phyloP scores from a whole-genome alignment of 352 stramenopile genomes.

The Pythium oligandrum region DNA sequence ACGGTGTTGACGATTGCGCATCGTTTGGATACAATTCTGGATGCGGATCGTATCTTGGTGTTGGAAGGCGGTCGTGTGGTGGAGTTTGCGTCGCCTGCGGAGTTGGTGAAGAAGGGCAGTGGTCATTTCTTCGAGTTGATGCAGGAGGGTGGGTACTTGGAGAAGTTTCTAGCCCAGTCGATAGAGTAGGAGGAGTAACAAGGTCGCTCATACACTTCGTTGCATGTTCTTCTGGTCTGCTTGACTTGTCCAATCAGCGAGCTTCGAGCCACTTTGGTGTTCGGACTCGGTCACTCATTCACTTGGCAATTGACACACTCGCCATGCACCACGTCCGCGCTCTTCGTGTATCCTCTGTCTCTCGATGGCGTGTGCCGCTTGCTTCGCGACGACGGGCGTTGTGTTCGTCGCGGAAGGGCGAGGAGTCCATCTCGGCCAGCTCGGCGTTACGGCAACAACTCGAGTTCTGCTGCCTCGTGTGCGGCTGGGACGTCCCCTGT shows the following conservation, averaged over 20 bases:
- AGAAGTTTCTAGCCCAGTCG: conserved; percentile 9
- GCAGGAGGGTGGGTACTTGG: conserved; percentile 33
- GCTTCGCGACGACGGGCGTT: too few species aligned
- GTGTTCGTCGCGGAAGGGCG: background rate
- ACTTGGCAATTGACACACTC: too few species aligned
- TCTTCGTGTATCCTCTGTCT: too few species aligned
- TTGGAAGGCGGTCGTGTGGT: conserved; percentile 83
- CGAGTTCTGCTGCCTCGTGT: conserved; percentile 66
- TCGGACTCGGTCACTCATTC: too few species aligned
- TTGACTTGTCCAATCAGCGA: too few species aligned
- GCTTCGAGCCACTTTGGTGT: too few species aligned
- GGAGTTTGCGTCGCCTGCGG: conserved; percentile 74
- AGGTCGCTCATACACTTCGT: too few species aligned
- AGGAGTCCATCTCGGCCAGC: conserved; percentile 15
- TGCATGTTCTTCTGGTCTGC: too few species aligned
- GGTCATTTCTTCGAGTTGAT: conserved; percentile 54
- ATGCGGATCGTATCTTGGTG: conserved; percentile 90
- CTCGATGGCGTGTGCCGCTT: too few species aligned
- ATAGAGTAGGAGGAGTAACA: too few species aligned
- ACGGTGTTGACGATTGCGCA: conserved; percentile 97
- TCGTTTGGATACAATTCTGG: conserved; percentile 94
- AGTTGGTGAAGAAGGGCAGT: conserved; percentile 40
- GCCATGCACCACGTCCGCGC: too few species aligned
- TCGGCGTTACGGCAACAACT: conserved; percentile 49
- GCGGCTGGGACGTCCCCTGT: conserved; percentile 58